Percentiles rank a stretch among this genome's conserved stretches.
phyloP scores from a whole-genome alignment of 805 yeast genomes.

The Candida oleophila region DNA sequence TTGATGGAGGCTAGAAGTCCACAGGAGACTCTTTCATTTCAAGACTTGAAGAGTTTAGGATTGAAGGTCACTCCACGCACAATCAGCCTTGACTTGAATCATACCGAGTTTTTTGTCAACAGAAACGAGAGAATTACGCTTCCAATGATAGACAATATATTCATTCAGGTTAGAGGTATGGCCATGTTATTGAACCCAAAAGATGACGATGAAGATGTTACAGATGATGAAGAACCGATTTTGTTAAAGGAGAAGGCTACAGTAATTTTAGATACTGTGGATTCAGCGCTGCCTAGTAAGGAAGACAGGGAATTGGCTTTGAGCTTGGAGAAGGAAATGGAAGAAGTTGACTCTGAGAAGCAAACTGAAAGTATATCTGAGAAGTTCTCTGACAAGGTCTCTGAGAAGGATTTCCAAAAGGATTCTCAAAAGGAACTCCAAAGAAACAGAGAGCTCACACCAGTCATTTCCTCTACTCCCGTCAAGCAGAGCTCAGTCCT shows the following conservation, averaged over 20 bases:
- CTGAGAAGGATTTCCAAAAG: too few relatives aligned
- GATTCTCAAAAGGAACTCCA: not conserved
- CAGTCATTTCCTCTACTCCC: not conserved
- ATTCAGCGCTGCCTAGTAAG: not conserved
- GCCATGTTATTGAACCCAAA: slow-evolving; percentile 49
- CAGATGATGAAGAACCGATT: slow-evolving; percentile 44
- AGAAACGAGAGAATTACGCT: slow-evolving; percentile 63
- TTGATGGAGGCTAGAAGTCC: slow-evolving; percentile 11
- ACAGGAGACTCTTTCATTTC: slow-evolving; percentile 7
- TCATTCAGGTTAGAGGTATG: slow-evolving; percentile 73
- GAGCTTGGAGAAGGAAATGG: not conserved
- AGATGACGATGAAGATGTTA: slow-evolving; percentile 41
- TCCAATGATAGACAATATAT: slow-evolving; percentile 61
- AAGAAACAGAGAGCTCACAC: not conserved
- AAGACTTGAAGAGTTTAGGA: slow-evolving; percentile 9
- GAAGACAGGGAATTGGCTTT: slow-evolving; percentile 3
- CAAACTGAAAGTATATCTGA: too few relatives aligned
- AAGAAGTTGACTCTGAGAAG: too few relatives aligned
- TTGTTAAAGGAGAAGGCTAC: slow-evolving; percentile 3
- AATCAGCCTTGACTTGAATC: slow-evolving; percentile 38
- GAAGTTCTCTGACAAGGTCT: too few relatives aligned
- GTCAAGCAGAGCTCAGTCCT: not conserved
- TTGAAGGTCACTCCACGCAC: slow-evolving; percentile 26
- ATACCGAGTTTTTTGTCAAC: slow-evolving; percentile 56
- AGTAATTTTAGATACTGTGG: not conserved